Percentiles rank a stretch among this genome's conserved stretches.
These are phyloP conservation scores for Clausena lansium DNA, from an alignment of 345 rosid species.

Conservation along the genomic window DNA sequence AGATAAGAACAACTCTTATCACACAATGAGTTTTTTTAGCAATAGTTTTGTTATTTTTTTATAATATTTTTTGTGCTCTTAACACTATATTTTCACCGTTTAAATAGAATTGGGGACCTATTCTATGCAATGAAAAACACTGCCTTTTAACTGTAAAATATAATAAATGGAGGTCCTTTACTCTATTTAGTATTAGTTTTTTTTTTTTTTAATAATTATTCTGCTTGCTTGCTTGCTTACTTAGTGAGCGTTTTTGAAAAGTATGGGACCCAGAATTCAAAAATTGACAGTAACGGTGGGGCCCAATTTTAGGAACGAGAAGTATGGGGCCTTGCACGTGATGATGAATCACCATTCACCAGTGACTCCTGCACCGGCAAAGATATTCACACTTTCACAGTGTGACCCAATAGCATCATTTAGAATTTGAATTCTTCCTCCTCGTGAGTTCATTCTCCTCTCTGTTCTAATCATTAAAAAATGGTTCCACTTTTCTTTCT, in stretches of 20 bases:
- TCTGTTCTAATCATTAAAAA: neutral
- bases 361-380: neutral
- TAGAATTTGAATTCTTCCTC: conserved; percentile 4
- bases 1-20: no score
- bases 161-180: no score
- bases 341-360: neutral
- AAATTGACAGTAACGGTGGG: neutral
- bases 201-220: no score
- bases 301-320: neutral
- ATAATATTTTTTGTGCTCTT: no score
- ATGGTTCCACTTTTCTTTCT: neutral
- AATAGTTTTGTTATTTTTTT: no score
- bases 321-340: neutral
- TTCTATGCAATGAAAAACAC: no score
- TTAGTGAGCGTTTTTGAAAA: conserved; percentile 1
- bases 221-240: neutral
- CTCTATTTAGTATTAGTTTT: no score
- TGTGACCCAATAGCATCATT: neutral
- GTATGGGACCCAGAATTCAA: neutral
- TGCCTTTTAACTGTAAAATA: no score
- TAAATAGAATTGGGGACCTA: no score
- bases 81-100: no score
- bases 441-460: neutral
- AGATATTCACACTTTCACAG: neutral
- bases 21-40: no score